Evolutionary conservation across 768 basidiomycete genomes (phyloP).

Genomic region (Strobilomyces confusus): DNA sequence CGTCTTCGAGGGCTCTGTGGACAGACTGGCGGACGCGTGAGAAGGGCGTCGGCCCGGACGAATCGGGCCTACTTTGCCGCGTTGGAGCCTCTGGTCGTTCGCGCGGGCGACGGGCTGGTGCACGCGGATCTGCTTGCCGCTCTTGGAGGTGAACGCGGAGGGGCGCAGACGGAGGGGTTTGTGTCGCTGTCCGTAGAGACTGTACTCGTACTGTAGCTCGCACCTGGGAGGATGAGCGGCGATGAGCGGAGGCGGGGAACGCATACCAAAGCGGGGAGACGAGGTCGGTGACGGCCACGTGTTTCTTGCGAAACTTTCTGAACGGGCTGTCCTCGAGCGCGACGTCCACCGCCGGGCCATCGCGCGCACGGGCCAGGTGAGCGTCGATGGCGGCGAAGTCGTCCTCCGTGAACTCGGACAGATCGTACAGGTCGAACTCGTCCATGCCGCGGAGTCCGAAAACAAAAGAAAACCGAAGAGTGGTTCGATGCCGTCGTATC

Average conservation of each 20-base stretch:
- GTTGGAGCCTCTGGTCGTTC: slow-evolving; percentile 52
- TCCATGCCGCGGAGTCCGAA: slow-evolving; percentile 20
- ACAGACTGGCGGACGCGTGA: slow-evolving; percentile 44
- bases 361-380: slow-evolving; percentile 4
- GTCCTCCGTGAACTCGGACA: slow-evolving; percentile 55
- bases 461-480: slow-evolving; percentile 8
- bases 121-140: slow-evolving; percentile 60
- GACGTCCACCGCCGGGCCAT: slow-evolving; percentile 32
- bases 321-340: slow-evolving; percentile 38
- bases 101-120: slow-evolving; percentile 44
- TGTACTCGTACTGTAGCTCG: slow-evolving; percentile 76
- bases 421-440: slow-evolving; percentile 47
- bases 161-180: slow-evolving; percentile 51
- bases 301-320: slow-evolving; percentile 37
- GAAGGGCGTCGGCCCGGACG: not conserved
- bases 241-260: slow-evolving; percentile 1
- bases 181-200: slow-evolving; percentile 55
- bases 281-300: slow-evolving; percentile 61
- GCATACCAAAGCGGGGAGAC: slow-evolving; percentile 55
- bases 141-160: slow-evolving; percentile 47
- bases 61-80: slow-evolving; percentile 48
- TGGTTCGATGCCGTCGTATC: slow-evolving; percentile 16
- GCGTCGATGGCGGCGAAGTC: slow-evolving; percentile 45
- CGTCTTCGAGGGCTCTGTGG: slow-evolving; percentile 73
- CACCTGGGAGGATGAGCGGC: slow-evolving; percentile 50